phyloP scores from a whole-genome alignment of 805 yeast genomes.

The Metschnikowia continentalis region DNA sequence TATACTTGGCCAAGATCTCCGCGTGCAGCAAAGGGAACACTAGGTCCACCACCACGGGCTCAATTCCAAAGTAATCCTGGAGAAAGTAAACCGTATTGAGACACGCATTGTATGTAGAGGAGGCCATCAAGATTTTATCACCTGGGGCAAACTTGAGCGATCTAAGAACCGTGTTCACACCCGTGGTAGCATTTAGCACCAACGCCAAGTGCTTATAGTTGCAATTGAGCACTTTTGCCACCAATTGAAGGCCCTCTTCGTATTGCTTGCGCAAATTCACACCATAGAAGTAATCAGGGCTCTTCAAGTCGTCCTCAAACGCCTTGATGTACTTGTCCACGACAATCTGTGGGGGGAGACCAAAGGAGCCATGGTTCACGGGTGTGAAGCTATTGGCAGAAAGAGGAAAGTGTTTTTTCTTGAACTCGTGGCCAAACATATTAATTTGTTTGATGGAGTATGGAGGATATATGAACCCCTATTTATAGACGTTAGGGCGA shows the following conservation, averaged over 20 bases:
- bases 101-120: slow-evolving; percentile 54
- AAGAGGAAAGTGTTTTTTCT: slow-evolving; percentile 42
- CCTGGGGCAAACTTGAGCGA: slow-evolving; percentile 48
- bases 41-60: slow-evolving; percentile 16
- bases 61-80: slow-evolving; percentile 25
- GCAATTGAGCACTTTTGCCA: slow-evolving; percentile 43
- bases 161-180: slow-evolving; percentile 53
- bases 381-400: slow-evolving; percentile 39
- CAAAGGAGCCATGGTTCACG: slow-evolving; percentile 66
- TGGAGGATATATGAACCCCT: no score
- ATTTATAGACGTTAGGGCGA: no score
- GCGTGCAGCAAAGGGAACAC: slow-evolving; percentile 17
- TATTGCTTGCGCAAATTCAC: slow-evolving; percentile 25
- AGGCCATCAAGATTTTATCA: slow-evolving; percentile 48
- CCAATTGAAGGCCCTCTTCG: slow-evolving; percentile 29
- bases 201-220: slow-evolving; percentile 48
- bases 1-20: slow-evolving; percentile 24
- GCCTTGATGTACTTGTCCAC: slow-evolving; percentile 8
- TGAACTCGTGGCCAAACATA: slow-evolving; percentile 47
- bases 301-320: slow-evolving; percentile 21
- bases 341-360: slow-evolving; percentile 50
- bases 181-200: slow-evolving; percentile 58
- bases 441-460: no score
- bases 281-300: slow-evolving; percentile 47
- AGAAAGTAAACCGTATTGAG: slow-evolving; percentile 46